Conservation (phyloP, 371 early-diverging fungal genomes). For the Furculomyces boomerangus region DNA sequence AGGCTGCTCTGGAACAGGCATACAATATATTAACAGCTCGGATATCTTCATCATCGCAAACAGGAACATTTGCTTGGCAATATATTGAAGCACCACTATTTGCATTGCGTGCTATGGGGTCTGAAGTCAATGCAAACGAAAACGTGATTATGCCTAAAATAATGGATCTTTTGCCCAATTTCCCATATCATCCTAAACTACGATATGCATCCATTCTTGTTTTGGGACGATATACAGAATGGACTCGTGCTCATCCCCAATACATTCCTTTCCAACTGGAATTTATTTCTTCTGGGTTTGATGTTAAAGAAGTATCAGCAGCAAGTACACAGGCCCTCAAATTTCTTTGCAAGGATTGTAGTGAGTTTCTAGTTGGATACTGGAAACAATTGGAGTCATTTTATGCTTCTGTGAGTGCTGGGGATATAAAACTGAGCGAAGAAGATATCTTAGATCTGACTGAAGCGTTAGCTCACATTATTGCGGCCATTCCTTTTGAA, state of each 20-base stretch:
- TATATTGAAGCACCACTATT: slow-evolving; percentile 86
- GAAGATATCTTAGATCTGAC: slow-evolving; percentile 65
- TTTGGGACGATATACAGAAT: slow-evolving; percentile 82
- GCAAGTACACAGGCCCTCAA: slow-evolving; percentile 76
- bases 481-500: slow-evolving; percentile 47
- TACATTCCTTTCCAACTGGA: slow-evolving; percentile 74
- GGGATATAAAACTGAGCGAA: slow-evolving; percentile 29
- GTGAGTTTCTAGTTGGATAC: slow-evolving; percentile 9
- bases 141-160: slow-evolving; percentile 64
- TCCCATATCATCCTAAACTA: slow-evolving; percentile 79
- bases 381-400: neutral
- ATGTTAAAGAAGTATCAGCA: slow-evolving; percentile 64
- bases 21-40: slow-evolving; percentile 25
- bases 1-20: slow-evolving; percentile 52
- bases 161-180: slow-evolving; percentile 63
- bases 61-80: slow-evolving; percentile 49
- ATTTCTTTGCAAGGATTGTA: slow-evolving; percentile 77
- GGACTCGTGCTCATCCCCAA: slow-evolving; percentile 78
- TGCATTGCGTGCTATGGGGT: slow-evolving; percentile 80
- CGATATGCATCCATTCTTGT: slow-evolving; percentile 89
- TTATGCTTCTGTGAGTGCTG: slow-evolving; percentile 1
- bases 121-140: slow-evolving; percentile 51
- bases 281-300: slow-evolving; percentile 73
- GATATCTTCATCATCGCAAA: slow-evolving; percentile 8
- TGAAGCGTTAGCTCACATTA: slow-evolving; percentile 72